These are phyloP conservation scores for Dunaliella sp. DNA, from an alignment of 139 green algal genomes.

Conservation along the genomic window DNA sequence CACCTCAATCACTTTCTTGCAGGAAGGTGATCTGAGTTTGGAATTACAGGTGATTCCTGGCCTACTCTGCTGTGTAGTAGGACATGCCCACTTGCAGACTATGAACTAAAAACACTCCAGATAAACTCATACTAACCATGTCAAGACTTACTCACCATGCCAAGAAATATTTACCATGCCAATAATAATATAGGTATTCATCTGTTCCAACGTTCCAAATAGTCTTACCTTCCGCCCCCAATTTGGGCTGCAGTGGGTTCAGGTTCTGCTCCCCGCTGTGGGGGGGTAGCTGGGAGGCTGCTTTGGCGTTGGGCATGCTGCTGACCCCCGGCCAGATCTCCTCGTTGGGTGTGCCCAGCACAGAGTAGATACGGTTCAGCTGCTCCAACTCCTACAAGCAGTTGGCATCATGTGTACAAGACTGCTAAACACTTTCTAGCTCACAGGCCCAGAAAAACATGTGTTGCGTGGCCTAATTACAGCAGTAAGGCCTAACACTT, in stretches of 20 bases:
- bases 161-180: neutral
- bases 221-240: neutral
- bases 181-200: neutral
- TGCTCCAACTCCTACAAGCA: conserved; percentile 23
- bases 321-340: conserved; percentile 22
- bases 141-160: neutral
- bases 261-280: conserved; percentile 1
- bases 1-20: too few species aligned
- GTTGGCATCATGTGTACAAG: too few species aligned
- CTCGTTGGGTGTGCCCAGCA: conserved; percentile 80
- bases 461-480: too few species aligned
- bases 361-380: conserved; percentile 66
- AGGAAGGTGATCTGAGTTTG: too few species aligned
- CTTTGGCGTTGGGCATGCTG: conserved; percentile 7
- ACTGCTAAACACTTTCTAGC: too few species aligned
- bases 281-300: neutral
- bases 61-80: too few species aligned
- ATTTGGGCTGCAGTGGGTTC: neutral
- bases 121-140: too few species aligned
- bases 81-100: too few species aligned
- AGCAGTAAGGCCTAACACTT: too few species aligned
- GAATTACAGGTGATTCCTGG: too few species aligned
- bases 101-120: too few species aligned
- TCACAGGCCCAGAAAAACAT: too few species aligned
- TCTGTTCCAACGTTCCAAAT: neutral